Conservation (phyloP, 73 alveolate genomes). For the Blepharisma stoltei region DNA sequence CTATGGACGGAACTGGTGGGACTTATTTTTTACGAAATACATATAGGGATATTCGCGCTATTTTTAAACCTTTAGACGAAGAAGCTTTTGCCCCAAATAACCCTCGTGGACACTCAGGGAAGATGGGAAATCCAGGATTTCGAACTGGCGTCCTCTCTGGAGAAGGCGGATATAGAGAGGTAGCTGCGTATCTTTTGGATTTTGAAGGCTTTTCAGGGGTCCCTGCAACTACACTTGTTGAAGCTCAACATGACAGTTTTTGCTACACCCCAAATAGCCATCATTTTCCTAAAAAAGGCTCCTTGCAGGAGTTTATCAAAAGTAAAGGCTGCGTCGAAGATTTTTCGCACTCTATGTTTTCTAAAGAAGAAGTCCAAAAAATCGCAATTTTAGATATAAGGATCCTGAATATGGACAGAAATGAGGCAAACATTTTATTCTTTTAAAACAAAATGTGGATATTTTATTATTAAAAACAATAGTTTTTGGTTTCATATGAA, state of each 20-base stretch:
- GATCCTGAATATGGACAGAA: slow-evolving; percentile 92
- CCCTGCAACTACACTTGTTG: slow-evolving; percentile 95
- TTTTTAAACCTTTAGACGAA: slow-evolving; percentile 97
- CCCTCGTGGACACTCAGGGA: slow-evolving; percentile 87
- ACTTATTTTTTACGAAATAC: slow-evolving; percentile 80
- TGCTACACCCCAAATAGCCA: slow-evolving; percentile 30
- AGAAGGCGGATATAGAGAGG: slow-evolving; percentile 95
- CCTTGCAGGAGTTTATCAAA: slow-evolving; percentile 79
- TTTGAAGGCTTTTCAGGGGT: slow-evolving; percentile 71
- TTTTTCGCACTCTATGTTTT: slow-evolving; percentile 78
- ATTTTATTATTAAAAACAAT: slow-evolving; percentile 48
- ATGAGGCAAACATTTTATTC: slow-evolving; percentile 92
- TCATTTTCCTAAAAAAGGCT: slow-evolving; percentile 68
- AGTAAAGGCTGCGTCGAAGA: slow-evolving; percentile 86
- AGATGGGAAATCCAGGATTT: slow-evolving; percentile 75
- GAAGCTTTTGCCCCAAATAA: slow-evolving; percentile 98
- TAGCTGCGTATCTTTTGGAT: slow-evolving; percentile 94
- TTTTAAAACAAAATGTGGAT: no score
- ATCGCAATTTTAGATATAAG: slow-evolving; percentile 94
- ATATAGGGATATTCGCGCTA: slow-evolving; percentile 64
- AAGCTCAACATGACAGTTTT: slow-evolving; percentile 87
- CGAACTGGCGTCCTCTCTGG: slow-evolving; percentile 94
- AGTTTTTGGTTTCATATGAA: no score
- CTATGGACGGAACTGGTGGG: slow-evolving; percentile 96
- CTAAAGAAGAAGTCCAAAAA: slow-evolving; percentile 86